These are phyloP conservation scores for Quercus gilva DNA, from an alignment of 306 rosid genomes.

Conservation along the genomic window DNA sequence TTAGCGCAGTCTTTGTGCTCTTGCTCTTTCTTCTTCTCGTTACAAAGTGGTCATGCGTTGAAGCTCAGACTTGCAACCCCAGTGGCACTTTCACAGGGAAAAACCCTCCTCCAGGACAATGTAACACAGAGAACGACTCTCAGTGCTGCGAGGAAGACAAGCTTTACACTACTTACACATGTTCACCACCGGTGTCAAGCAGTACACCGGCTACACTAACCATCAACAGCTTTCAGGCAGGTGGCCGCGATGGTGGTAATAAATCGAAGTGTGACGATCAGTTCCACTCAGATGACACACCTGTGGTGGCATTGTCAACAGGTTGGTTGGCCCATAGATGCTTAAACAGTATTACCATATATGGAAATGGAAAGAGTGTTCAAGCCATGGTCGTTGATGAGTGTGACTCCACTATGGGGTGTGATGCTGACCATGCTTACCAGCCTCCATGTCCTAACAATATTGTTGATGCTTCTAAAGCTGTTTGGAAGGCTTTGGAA, in stretches of 20 bases:
- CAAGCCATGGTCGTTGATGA: slow-evolving; percentile 59
- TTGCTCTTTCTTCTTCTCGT: neutral
- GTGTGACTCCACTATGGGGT: slow-evolving; percentile 57
- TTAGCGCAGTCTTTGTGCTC: too few relatives aligned
- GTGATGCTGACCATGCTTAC: slow-evolving; percentile 39
- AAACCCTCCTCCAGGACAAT: neutral
- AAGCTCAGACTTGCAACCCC: neutral
- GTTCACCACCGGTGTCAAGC: slow-evolving; percentile 28
- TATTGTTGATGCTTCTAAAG: slow-evolving; percentile 42
- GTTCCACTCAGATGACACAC: neutral
- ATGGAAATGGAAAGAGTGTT: slow-evolving; percentile 44
- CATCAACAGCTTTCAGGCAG: slow-evolving; percentile 33
- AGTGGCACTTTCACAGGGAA: neutral
- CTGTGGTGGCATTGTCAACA: slow-evolving; percentile 41
- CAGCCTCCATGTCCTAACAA: slow-evolving; percentile 39
- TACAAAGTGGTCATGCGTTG: neutral
- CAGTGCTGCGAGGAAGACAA: slow-evolving; percentile 5
- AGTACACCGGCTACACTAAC: slow-evolving; percentile 40
- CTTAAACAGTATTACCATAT: slow-evolving; percentile 21
- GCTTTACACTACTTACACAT: neutral
- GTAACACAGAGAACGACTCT: neutral
- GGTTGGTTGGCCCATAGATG: slow-evolving; percentile 52
- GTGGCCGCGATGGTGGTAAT: slow-evolving; percentile 25
- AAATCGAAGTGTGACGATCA: slow-evolving; percentile 19
- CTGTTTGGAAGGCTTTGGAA: slow-evolving; percentile 46